Evolutionary conservation across 2,329 filamentous ascomycete genomes (phyloP).

Genomic region (Penicillium sp.): DNA sequence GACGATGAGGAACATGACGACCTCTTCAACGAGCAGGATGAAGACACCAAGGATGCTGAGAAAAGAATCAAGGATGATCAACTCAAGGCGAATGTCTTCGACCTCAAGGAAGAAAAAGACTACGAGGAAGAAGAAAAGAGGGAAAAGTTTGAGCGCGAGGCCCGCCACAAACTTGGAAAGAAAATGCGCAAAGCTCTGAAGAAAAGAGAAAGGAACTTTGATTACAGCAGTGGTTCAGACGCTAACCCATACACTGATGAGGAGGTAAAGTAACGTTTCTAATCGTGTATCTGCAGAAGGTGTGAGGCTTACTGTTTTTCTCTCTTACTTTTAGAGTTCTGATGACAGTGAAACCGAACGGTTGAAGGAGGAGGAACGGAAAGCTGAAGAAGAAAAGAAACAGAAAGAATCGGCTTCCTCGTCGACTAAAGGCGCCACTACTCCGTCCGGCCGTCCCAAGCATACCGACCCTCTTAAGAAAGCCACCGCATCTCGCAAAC

Average conservation of each 20-base stretch:
- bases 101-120: conserved; percentile 70
- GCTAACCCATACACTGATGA: conserved; percentile 58
- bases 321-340: conserved; percentile 47
- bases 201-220: conserved; percentile 81
- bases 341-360: conserved; percentile 66
- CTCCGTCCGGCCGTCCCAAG: conserved; percentile 61
- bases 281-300: not conserved
- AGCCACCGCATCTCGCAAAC: conserved; percentile 66
- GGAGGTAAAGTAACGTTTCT: conserved; percentile 40
- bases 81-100: conserved; percentile 83
- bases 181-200: conserved; percentile 75
- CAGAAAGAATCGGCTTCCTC: conserved; percentile 57
- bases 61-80: conserved; percentile 76
- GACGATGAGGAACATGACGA: conserved; percentile 80
- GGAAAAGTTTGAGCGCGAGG: conserved; percentile 64
- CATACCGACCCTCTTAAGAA: conserved; percentile 54
- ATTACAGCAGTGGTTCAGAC: conserved; percentile 74
- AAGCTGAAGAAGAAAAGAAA: conserved; percentile 58
- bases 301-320: not conserved
- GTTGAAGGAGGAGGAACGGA: conserved; percentile 59
- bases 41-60: conserved; percentile 72
- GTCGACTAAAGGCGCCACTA: conserved; percentile 71
- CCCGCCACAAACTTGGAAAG: conserved; percentile 71
- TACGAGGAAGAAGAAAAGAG: conserved; percentile 68
- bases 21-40: conserved; percentile 75